Base-by-base conservation (phyloP, 2,329 filamentous ascomycete species). In the Fusarium napiforme region DNA sequence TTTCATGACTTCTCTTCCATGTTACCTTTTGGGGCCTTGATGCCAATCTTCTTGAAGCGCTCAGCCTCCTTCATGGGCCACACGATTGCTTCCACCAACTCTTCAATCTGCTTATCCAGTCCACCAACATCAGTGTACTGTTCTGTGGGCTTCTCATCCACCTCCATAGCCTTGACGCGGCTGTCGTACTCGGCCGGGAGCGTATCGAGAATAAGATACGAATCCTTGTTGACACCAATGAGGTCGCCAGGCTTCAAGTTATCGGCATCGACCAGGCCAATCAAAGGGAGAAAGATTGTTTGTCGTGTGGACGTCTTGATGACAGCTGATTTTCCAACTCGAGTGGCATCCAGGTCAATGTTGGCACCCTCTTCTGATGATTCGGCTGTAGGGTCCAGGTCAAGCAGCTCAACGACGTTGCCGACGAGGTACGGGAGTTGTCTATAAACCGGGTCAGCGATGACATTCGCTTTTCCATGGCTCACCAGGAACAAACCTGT, bases 41-140 rank as follows among this genome's bases (percentile, higher is more conserved):
- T 99, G 77, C 96, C 96, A 79, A 99, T 98, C 89, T 98, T 98
- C 89, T 98, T 98, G 87, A 99, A 99, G 26, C 96, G 91, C 78
- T 99, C 97, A 4, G 96, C 95, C 85, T 99, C 96, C 89, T 98
- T 98, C 96, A 99, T 99, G 4, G 96, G 96, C 96, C 96, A 98
- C 36, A 99, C 96, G 56, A 99, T 96, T 63, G 96, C 96, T 86
- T 99, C 96, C 14, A 99, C 95, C 61, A 99, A 89, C 85, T 99
- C 97, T 83, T 98, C 96, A 80, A 99, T 99, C 87, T 99, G 96
- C 86, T 99, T 99, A 85, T 98, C 95, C 78, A 99, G 84, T 58
- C 96, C 96, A 85, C 96, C 96, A 19, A 99, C 97, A 85, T 99
- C 96, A 61, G 92, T 96, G 86, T 99, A 99, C 85, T 98, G 97